Evolutionary conservation across 1,284 basidiomycete genomes (phyloP), one percentile per base, ranked within the genome.

Genomic region (Kwoniella shivajii): DNA sequence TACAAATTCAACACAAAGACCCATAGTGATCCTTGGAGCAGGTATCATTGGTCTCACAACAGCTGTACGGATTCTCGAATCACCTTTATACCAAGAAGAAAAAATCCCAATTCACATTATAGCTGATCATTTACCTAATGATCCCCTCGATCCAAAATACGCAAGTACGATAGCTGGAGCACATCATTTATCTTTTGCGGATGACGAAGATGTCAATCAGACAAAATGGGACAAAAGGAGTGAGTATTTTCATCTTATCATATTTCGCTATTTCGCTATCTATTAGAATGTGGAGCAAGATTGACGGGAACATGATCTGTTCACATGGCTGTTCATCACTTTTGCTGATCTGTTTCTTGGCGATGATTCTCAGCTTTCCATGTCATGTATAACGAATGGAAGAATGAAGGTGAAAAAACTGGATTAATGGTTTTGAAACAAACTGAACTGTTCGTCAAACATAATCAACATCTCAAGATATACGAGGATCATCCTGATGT

Each of bases 151-250:
- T 39, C 51, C 77, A 1, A 61, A 51, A 7, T 78, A 76, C 39
- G 74, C 77, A 4, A 59, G 52, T 4, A 64, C 66, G 0, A 69
- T 71, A 2, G 77, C 77, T 6, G 77, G 77, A 1, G 77, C 77
- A 2, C 77, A 78, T 60, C 77, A 78, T 50, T 59, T 78, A 20
- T 70, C 67, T 44, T 78, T 78, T 62, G 77, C 77, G 0, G 72
- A 68, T 37, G 68, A 77, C 53, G 60, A 33, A 10, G 76, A 77
- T 57, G 58, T 43, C 38, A 45, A 71, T 9, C 76, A 78, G 59
- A 29, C 62, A 1, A 44, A 51, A 6, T 71, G 73, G 65, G 77
- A 78, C 54, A 50, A 58, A 44, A 31, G 59, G 13, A 78, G 74
- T 75, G 54, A 64, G 71, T 66, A 1, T 1, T 27, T 13, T 2